Evolutionary conservation across 108 stramenopile genomes (phyloP).

Genomic region (Cyclostephanos invisitatus): DNA sequence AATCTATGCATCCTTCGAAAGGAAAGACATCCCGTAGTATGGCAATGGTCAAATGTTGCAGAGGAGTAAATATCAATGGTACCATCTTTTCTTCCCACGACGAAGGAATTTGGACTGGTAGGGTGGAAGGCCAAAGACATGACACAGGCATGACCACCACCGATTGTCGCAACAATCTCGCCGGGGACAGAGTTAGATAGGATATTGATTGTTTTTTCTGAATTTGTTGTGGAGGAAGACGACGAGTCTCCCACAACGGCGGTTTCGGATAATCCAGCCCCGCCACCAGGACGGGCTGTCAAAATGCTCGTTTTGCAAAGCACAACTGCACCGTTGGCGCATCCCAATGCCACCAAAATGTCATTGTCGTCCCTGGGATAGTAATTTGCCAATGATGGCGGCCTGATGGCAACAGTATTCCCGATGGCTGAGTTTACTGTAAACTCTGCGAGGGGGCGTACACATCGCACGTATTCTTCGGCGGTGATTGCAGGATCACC

Average conservation of each 20-base stretch:
- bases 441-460: slow-evolving; percentile 35
- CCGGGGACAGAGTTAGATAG: slow-evolving; percentile 30
- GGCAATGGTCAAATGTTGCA: slow-evolving; percentile 16
- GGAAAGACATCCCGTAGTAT: slow-evolving; percentile 4
- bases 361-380: slow-evolving; percentile 28
- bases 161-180: slow-evolving; percentile 37
- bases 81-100: slow-evolving; percentile 52
- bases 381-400: slow-evolving; percentile 37
- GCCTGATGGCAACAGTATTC: slow-evolving; percentile 48
- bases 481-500: neutral
- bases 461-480: neutral
- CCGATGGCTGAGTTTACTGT: slow-evolving; percentile 30
- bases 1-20: slow-evolving; percentile 46
- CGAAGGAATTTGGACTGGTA: slow-evolving; percentile 45
- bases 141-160: slow-evolving; percentile 45
- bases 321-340: slow-evolving; percentile 36
- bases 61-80: slow-evolving; percentile 49
- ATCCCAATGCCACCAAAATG: slow-evolving; percentile 43
- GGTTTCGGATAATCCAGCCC: neutral
- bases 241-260: slow-evolving; percentile 35
- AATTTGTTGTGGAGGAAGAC: slow-evolving; percentile 3
- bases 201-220: neutral
- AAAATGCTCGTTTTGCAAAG: slow-evolving; percentile 33
- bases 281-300: slow-evolving; percentile 17
- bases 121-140: slow-evolving; percentile 45